These are phyloP conservation scores for Nigrospora osmanthi DNA, from an alignment of 2,329 filamentous ascomycete genomes.

Conservation along the genomic window DNA sequence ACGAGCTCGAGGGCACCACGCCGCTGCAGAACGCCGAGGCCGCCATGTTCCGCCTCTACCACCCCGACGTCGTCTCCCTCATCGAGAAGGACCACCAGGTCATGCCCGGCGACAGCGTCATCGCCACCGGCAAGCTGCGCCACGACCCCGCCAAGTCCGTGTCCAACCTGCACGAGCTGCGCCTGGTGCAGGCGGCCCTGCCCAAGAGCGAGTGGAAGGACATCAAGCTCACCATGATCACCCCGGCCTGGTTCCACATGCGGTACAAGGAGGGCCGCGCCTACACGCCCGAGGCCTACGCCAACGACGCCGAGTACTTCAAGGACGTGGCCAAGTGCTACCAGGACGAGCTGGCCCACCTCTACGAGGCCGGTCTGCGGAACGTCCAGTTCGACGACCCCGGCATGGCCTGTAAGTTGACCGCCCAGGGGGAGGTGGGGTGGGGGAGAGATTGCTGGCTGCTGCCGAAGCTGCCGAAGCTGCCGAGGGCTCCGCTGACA, in stretches of 20 bases:
- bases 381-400: conserved; percentile 65
- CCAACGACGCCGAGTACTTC: conserved; percentile 54
- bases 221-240: conserved; percentile 48
- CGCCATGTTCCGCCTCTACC: conserved; percentile 44
- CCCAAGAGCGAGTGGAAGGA: conserved; percentile 39
- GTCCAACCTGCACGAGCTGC: conserved; percentile 43
- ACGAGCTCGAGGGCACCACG: conserved; percentile 41
- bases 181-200: conserved; percentile 35
- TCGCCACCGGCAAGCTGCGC: conserved; percentile 37
- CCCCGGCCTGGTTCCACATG: conserved; percentile 49
- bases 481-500: no score
- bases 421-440: not conserved
- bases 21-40: conserved; percentile 42
- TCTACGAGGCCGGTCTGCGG: conserved; percentile 54
- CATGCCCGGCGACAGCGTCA: conserved; percentile 49
- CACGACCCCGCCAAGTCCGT: conserved; percentile 31
- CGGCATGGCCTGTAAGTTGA: conserved; percentile 53
- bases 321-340: conserved; percentile 58
- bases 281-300: conserved; percentile 48
- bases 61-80: conserved; percentile 45
- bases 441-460: no score
- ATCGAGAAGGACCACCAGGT: conserved; percentile 45
- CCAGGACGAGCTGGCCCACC: conserved; percentile 50
- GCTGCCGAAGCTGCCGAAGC: no score
- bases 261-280: conserved; percentile 47